Conservation (phyloP, 345 rosid species). For the Lumnitzera racemosa region DNA sequence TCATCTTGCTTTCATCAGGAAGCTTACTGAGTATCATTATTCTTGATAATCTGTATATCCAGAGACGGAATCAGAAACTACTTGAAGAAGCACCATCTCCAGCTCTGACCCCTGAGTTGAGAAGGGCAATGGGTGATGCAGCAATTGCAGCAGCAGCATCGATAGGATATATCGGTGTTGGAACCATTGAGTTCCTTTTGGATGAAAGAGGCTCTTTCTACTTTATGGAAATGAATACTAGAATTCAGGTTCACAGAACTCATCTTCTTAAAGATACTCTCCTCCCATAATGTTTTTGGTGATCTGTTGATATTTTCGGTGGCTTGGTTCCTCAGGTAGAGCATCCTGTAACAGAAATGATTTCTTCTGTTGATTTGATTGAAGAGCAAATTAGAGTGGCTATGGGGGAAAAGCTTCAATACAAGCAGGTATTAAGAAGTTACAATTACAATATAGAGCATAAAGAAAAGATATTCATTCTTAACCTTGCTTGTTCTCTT, state of each 20-base stretch:
- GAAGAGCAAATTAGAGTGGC: slow-evolving; percentile 99
- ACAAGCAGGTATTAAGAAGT: slow-evolving; percentile 56
- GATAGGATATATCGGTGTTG: slow-evolving; percentile 95
- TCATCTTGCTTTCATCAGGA: slow-evolving; percentile 1
- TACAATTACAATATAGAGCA: slow-evolving; percentile 2
- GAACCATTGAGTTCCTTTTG: slow-evolving; percentile 94
- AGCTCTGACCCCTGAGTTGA: slow-evolving; percentile 83
- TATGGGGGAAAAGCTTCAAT: slow-evolving; percentile 87
- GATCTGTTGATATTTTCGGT: no score
- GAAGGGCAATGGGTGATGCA: slow-evolving; percentile 99
- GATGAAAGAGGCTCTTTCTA: slow-evolving; percentile 97
- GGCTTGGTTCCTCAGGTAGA: slow-evolving; percentile 20
- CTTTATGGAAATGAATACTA: slow-evolving; percentile 99
- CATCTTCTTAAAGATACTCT: neutral
- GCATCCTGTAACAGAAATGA: slow-evolving; percentile 99
- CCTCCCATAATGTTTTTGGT: neutral
- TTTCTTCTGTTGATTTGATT: slow-evolving; percentile 90
- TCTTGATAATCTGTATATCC: slow-evolving; percentile 16
- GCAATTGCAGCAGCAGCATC: slow-evolving; percentile 99
- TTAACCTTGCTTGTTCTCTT: slow-evolving; percentile 5
- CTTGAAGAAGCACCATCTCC: slow-evolving; percentile 99
- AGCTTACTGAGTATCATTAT: slow-evolving; percentile 1
- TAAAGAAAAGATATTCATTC: neutral
- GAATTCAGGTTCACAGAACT: slow-evolving; percentile 71
- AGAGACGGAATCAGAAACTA: slow-evolving; percentile 96